Percentiles rank a stretch among this genome's conserved stretches.
Evolutionary conservation across 257 asterid species (phyloP).

Genomic region (Mitragyna speciosa): DNA sequence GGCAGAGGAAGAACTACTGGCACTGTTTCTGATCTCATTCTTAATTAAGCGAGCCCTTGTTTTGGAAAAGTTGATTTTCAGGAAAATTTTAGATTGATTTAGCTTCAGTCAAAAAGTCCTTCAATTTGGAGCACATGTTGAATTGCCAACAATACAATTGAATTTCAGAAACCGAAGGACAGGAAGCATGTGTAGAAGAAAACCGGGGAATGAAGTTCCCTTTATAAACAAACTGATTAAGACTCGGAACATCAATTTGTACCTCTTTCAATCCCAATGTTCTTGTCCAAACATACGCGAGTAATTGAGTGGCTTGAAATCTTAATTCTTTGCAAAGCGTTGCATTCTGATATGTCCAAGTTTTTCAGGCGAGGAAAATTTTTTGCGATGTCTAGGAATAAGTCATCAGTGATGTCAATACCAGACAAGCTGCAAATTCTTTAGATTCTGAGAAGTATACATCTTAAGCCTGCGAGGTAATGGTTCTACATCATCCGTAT

Average conservation of each 20-base stretch:
- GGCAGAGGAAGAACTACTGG: no score
- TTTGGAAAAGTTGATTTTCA: no score
- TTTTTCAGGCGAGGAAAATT: neutral
- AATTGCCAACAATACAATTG: no score
- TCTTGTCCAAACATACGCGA: neutral
- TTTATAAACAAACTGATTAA: neutral
- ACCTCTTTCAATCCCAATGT: neutral
- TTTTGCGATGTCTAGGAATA: neutral
- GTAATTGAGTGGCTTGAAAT: neutral
- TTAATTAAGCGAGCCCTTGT: no score
- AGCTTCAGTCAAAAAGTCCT: neutral
- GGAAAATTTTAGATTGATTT: no score
- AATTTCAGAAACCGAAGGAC: neutral
- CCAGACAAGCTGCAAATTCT: neutral
- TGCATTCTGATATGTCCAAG: neutral
- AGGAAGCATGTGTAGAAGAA: neutral
- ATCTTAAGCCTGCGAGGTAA: neutral
- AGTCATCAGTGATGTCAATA: neutral
- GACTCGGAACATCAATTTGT: neutral
- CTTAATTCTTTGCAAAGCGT: neutral
- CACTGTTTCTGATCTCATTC: no score
- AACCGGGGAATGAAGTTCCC: neutral
- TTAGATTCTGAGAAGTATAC: neutral
- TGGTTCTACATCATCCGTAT: no score
- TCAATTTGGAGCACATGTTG: neutral